Evolutionary conservation across 352 stramenopile species (phyloP).

Genomic region (Phytophthora sp.): DNA sequence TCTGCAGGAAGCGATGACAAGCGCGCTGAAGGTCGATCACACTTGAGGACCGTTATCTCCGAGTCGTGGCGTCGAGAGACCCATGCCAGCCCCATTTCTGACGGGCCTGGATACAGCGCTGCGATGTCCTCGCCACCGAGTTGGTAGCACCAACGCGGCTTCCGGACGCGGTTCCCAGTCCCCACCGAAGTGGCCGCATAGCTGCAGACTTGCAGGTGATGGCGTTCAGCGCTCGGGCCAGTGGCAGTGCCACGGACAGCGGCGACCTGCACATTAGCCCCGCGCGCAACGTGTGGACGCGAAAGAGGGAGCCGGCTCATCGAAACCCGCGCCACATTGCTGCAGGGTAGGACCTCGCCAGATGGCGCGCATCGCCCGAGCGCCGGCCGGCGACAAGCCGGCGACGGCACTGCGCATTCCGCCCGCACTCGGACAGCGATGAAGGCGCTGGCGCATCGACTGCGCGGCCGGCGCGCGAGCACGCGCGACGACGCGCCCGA

Average conservation of each 20-base stretch:
- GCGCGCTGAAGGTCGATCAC: too few relatives aligned
- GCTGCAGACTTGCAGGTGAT: too few relatives aligned
- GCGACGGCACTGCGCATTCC: slow-evolving; percentile 5
- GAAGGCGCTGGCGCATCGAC: slow-evolving; percentile 44
- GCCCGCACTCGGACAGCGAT: too few relatives aligned
- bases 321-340: slow-evolving; percentile 23
- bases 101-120: slow-evolving; percentile 19
- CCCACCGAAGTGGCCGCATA: too few relatives aligned
- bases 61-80: slow-evolving; percentile 7
- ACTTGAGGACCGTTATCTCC: too few relatives aligned
- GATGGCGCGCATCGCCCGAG: background rate
- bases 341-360: slow-evolving; percentile 22
- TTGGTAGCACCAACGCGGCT: too few relatives aligned
- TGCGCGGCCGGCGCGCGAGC: slow-evolving; percentile 24
- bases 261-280: background rate
- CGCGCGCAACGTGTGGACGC: slow-evolving; percentile 25
- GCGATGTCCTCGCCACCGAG: too few relatives aligned
- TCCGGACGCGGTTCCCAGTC: too few relatives aligned
- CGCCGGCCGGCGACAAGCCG: background rate
- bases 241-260: background rate
- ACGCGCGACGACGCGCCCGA: slow-evolving; percentile 14
- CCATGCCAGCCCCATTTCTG: slow-evolving; percentile 23
- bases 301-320: slow-evolving; percentile 22
- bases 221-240: slow-evolving; percentile 1
- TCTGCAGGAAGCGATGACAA: too few relatives aligned